Evolutionary conservation across 2,329 filamentous ascomycete species (phyloP).

Genomic region (Pseudomassariella vexata): DNA sequence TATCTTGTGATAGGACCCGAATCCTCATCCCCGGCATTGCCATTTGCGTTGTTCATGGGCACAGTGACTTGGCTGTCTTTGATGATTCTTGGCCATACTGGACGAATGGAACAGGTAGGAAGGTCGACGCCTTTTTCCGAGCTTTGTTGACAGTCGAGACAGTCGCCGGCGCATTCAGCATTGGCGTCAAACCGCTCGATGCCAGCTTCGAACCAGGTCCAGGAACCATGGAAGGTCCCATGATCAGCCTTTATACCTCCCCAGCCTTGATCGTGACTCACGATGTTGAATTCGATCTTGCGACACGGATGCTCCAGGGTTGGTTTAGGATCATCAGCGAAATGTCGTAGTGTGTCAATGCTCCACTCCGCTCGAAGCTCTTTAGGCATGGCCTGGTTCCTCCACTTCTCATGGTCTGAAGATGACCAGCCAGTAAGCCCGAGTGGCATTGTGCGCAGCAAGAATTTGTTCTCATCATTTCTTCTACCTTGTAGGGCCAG

Average conservation of each 20-base stretch:
- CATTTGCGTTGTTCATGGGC: no score
- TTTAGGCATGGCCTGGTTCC: slow-evolving; percentile 11
- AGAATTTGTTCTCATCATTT: slow-evolving; percentile 28
- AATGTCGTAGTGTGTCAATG: slow-evolving; percentile 25
- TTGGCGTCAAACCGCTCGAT: slow-evolving; percentile 47
- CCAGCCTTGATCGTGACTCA: slow-evolving; percentile 55
- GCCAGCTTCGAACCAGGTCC: slow-evolving; percentile 60
- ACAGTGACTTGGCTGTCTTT: no score
- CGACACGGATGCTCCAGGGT: slow-evolving; percentile 44
- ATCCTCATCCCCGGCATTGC: no score
- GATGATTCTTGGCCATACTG: slow-evolving; percentile 19
- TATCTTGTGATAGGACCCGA: slow-evolving; percentile 20
- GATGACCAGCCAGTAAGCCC: slow-evolving; percentile 28
- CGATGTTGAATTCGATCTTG: slow-evolving; percentile 56
- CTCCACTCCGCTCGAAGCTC: slow-evolving; percentile 23
- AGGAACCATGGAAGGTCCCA: slow-evolving; percentile 42
- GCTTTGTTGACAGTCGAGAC: slow-evolving; percentile 10
- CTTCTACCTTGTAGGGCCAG: slow-evolving; percentile 13
- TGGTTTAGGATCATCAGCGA: slow-evolving; percentile 33
- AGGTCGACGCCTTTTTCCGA: slow-evolving; percentile 6
- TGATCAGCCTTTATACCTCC: slow-evolving; percentile 24
- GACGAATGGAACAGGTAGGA: slow-evolving; percentile 21
- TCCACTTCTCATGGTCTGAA: slow-evolving; percentile 16
- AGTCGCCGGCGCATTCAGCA: slow-evolving; percentile 15
- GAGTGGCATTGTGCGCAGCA: slow-evolving; percentile 36